Evolutionary conservation across 75 land plant genomes (phyloP), one percentile per base, ranked within the genome.

Genomic region (Sequoiadendron giganteum): DNA sequence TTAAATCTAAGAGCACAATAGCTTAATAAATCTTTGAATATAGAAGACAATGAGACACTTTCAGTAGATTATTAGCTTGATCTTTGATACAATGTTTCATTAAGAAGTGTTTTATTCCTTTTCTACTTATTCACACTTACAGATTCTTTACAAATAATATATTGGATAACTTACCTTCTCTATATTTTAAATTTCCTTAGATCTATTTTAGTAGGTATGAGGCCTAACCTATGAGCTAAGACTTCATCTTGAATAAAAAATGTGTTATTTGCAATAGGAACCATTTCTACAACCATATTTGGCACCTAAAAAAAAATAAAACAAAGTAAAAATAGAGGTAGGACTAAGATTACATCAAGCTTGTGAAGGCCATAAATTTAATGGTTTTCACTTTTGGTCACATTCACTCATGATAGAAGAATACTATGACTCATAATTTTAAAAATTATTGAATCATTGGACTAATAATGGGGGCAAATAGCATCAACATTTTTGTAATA

Each of bases 251-350:
- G 95, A 85, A 97, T 92, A 21, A 95, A 93, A 28, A 95, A 95
- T 39, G 99, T 97, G 70, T 98, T 98, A 82, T 98, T 94, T 86
- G 95, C 98, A 72, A 98, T 92, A 55, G 93, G 89, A 61, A 98
- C 96, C 89, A 94, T 98, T 90, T 98, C 99, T 89, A 97, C 94
- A 34, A 99, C 99, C 99, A 98, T 97, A 36, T 96, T 98, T 2
- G 99, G 99, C 85, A 97, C 92, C 99, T 98, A 84, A 79, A 91
- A 34, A 55, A 25, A 58, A 58, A 86, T 47, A 28, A 3, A 82
- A 28, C 47, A 25, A 82, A 28, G 52, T 82, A 10, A 82, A 13
- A 47, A n/a, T 82, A 11, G 25, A 75, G 70, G 70, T 34, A 75
- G 39, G 77, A 75, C 34, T 9, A 70, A 8, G 10, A 30, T 28